phyloP scores from a whole-genome alignment of 1,139 yeast species.

The Taphrina wiesneri region DNA sequence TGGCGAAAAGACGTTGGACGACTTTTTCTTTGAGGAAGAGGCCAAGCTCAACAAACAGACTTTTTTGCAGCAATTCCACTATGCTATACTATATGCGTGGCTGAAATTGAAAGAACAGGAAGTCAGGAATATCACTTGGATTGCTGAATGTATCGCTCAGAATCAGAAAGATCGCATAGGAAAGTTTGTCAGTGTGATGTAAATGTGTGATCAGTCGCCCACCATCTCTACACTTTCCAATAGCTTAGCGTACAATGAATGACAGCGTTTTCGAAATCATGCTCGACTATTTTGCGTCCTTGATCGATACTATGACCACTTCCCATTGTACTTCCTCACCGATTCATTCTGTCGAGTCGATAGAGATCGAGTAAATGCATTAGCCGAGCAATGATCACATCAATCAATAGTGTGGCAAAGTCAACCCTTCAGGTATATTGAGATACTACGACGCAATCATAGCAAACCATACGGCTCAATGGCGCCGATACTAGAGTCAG shows the following conservation, averaged over 20 bases:
- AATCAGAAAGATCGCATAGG: conserved; percentile 51
- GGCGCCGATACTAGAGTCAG: conserved; percentile 5
- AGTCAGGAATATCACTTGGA: conserved; percentile 94
- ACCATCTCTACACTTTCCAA: not conserved
- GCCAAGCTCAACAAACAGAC: conserved; percentile 91
- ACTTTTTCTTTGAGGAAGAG: conserved; percentile 87
- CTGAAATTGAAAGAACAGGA: conserved; percentile 94
- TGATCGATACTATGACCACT: too few species aligned
- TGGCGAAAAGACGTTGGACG: conserved; percentile 69
- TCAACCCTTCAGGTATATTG: too few species aligned
- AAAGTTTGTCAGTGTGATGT: conserved; percentile 49
- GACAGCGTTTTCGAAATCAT: not conserved
- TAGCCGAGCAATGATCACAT: too few species aligned
- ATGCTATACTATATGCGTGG: conserved; percentile 94
- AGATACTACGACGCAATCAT: too few species aligned
- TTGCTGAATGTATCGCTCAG: conserved; percentile 80
- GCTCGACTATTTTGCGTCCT: not conserved
- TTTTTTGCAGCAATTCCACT: conserved; percentile 83
- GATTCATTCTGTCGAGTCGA: too few species aligned
- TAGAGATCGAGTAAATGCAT: too few species aligned
- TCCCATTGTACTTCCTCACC: too few species aligned
- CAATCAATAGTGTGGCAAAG: too few species aligned
- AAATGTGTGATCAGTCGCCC: conserved; percentile 15
- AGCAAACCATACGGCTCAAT: not conserved
- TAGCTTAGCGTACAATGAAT: conserved; percentile 11